Evolutionary conservation across 176 grass and related monocot genomes (phyloP).

Genomic region (Paspalum notatum): DNA sequence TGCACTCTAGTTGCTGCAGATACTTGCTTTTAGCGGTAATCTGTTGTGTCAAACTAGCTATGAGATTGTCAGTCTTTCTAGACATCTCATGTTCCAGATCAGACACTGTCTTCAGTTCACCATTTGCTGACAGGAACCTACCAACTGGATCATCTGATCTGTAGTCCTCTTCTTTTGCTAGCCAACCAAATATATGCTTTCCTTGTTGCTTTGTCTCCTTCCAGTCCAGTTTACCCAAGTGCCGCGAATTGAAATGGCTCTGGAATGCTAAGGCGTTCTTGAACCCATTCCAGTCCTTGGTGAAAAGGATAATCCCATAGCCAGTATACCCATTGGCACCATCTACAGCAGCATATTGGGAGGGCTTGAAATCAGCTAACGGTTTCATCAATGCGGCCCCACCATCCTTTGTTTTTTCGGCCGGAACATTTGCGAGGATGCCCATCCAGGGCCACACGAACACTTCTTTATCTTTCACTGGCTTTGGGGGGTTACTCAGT

Average conservation of each 20-base stretch:
- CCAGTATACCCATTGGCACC: slow-evolving; percentile 31
- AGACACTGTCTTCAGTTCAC: slow-evolving; percentile 50
- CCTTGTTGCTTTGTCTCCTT: not conserved
- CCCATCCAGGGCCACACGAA: slow-evolving; percentile 72
- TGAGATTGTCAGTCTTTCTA: slow-evolving; percentile 46
- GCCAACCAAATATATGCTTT: slow-evolving; percentile 43
- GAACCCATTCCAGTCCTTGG: slow-evolving; percentile 67
- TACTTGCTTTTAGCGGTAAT: slow-evolving; percentile 52
- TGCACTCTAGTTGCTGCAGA: slow-evolving; percentile 44
- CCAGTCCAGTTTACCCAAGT: slow-evolving; percentile 55
- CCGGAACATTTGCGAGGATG: slow-evolving; percentile 50
- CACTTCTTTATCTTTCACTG: slow-evolving; percentile 33
- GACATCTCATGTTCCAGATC: slow-evolving; percentile 45
- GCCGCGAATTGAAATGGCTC: slow-evolving; percentile 40
- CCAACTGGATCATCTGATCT: slow-evolving; percentile 42
- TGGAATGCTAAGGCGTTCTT: slow-evolving; percentile 63
- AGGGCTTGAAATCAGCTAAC: slow-evolving; percentile 45
- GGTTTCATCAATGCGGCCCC: slow-evolving; percentile 37
- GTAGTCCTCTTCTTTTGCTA: slow-evolving; percentile 54
- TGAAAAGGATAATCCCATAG: slow-evolving; percentile 45
- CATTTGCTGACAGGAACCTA: slow-evolving; percentile 42
- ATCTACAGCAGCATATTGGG: slow-evolving; percentile 3
- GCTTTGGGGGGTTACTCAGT: slow-evolving; percentile 26
- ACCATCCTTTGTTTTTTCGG: slow-evolving; percentile 8
- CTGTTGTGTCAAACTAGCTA: slow-evolving; percentile 44